Conservation (phyloP, 179 eudicot genomes). For the Beta lomatogona region DNA sequence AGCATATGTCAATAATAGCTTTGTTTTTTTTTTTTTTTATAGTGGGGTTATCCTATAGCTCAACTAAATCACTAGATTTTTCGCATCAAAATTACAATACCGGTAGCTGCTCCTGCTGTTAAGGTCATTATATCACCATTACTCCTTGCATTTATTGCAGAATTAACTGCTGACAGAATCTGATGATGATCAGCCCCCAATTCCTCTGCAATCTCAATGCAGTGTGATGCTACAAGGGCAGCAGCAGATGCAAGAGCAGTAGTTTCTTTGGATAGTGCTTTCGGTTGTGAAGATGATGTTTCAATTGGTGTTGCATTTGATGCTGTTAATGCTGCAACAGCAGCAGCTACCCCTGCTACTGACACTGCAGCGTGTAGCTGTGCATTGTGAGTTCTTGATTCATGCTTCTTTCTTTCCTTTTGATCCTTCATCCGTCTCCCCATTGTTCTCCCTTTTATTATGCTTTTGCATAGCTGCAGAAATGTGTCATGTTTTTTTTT, state of each 20-base stretch:
- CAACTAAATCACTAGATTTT: background rate
- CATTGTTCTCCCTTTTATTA: conserved; percentile 67
- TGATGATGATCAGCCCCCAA: conserved; percentile 80
- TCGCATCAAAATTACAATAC: conserved; percentile 31
- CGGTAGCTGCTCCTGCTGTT: conserved; percentile 98
- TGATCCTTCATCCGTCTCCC: conserved; percentile 87
- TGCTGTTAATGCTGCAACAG: conserved; percentile 81
- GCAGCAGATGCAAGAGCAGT: conserved; percentile 88
- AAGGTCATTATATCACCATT: conserved; percentile 91
- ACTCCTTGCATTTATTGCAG: conserved; percentile 74
- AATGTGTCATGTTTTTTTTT: background rate
- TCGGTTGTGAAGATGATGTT: conserved; percentile 32
- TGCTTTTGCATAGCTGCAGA: conserved; percentile 60
- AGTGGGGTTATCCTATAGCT: background rate
- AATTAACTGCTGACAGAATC: conserved; percentile 61
- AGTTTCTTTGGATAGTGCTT: conserved; percentile 44
- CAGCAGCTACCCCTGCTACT: conserved; percentile 95
- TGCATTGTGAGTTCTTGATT: conserved; percentile 85
- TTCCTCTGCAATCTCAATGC: conserved; percentile 83
- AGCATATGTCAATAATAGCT: background rate
- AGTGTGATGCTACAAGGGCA: conserved; percentile 91
- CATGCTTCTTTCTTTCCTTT: conserved; percentile 78
- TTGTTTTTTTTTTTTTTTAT: background rate
- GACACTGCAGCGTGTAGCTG: conserved; percentile 88
- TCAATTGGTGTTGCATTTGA: conserved; percentile 46